Evolutionary conservation across 1,284 basidiomycete genomes (phyloP).

Genomic region (Boletus sp.): DNA sequence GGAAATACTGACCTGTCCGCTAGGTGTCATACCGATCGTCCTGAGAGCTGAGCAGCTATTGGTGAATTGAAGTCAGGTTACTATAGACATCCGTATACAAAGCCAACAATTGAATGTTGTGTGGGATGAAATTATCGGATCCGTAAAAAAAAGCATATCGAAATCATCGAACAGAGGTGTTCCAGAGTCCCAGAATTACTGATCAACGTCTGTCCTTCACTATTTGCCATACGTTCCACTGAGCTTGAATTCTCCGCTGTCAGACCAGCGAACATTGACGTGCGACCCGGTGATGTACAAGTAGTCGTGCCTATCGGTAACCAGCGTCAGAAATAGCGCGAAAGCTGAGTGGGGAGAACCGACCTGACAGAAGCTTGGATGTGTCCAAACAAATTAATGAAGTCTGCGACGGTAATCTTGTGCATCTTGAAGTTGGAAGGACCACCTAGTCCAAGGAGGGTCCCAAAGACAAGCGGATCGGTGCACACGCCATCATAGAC

Average conservation of each 20-base stretch:
- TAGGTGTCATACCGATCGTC: constrained; percentile 29
- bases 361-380: constrained; percentile 32
- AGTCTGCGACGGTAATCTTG: constrained; percentile 49
- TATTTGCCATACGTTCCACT: constrained; percentile 43
- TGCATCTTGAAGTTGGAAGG: constrained; percentile 54
- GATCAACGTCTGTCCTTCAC: neutral
- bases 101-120: neutral
- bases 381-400: constrained; percentile 39
- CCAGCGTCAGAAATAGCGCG: neutral
- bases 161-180: neutral
- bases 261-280: constrained; percentile 51
- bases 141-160: neutral
- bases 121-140: neutral
- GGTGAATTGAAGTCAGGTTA: constrained; percentile 12
- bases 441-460: constrained; percentile 42
- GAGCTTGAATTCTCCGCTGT: constrained; percentile 52
- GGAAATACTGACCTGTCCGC: constrained; percentile 3
- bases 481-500: constrained; percentile 54
- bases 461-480: constrained; percentile 53
- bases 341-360: neutral
- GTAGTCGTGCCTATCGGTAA: constrained; percentile 4
- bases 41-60: constrained; percentile 18
- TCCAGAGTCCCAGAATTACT: neutral
- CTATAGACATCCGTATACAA: neutral
- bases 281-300: constrained; percentile 44